phyloP scores from a whole-genome alignment of 805 yeast genomes.

The Candida parachauliodes region DNA sequence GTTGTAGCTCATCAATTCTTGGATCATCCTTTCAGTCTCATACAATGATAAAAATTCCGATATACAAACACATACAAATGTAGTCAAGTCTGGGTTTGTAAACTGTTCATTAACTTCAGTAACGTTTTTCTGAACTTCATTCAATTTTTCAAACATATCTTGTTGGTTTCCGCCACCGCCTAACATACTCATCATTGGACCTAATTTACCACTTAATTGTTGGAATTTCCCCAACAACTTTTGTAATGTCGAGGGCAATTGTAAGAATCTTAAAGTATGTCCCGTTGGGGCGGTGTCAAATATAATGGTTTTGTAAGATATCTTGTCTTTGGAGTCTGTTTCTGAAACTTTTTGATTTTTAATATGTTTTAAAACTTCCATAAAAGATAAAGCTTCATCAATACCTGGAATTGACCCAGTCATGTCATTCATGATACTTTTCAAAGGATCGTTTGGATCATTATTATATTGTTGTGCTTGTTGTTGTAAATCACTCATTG shows the following conservation, averaged over 20 bases:
- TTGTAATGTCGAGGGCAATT: slow-evolving; percentile 88
- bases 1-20: slow-evolving; percentile 88
- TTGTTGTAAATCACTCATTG: slow-evolving; percentile 77
- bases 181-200: slow-evolving; percentile 80
- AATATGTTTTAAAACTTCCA: slow-evolving; percentile 97
- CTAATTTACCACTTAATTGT: slow-evolving; percentile 80
- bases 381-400: slow-evolving; percentile 95
- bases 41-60: slow-evolving; percentile 94
- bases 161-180: slow-evolving; percentile 64
- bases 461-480: slow-evolving; percentile 55
- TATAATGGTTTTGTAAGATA: slow-evolving; percentile 75
- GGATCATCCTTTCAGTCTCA: slow-evolving; percentile 97
- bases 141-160: slow-evolving; percentile 75
- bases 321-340: slow-evolving; percentile 17
- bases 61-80: slow-evolving; percentile 94
- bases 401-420: slow-evolving; percentile 97
- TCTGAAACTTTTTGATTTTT: slow-evolving; percentile 54
- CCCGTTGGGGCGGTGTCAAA: slow-evolving; percentile 99
- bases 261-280: slow-evolving; percentile 91
- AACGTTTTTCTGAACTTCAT: slow-evolving; percentile 76
- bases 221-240: slow-evolving; percentile 83
- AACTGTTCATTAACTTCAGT: slow-evolving; percentile 90
- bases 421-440: slow-evolving; percentile 78
- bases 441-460: slow-evolving; percentile 62
- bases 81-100: slow-evolving; percentile 92